Base-by-base conservation (phyloP, 73 alveolate genomes). In the Urostyla sp. region DNA sequence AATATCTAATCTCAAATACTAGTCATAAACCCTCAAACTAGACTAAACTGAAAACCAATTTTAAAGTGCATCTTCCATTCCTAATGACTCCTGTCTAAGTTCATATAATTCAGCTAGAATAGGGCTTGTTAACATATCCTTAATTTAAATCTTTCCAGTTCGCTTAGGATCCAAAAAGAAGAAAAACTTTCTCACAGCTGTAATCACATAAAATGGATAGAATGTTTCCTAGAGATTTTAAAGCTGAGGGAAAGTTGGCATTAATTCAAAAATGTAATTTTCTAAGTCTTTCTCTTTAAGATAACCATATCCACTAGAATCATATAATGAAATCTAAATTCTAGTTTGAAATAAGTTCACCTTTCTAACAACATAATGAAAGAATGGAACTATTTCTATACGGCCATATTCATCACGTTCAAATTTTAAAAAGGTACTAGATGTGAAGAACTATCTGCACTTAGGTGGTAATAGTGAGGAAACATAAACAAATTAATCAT, bases 111-210 rank as follows among this genome's bases (percentile, higher is more conserved):
- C 99, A 52, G 99, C 98, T 38, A 95, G 77, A 37, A 95, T 95
- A 16, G 98, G 97, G 11, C 98, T 91, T 40, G 98, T 95, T 8
- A 95, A 92, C 95, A 95, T 93, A 76, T 96, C 99, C 51, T 96
- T 96, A 21, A 96, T 95, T 23, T 84, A 74, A 37, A 97, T 96
- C 52, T 94, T 94, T 16, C 99, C 99, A 27, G 99, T 97, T 37
- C 97, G 49, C 60, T 91, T 90, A 27, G 97, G 95, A 63, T 91
- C 97, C 88, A 97, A 75, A 89, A 94, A 97, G 91, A 97, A 97
- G 87, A 97, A 97, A 92, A 97, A 97, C 74, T 97, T 97, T 54
- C 99, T 89, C 55, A 95, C 99, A 5, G 99, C 99, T 21, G 99
- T 96, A 85, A 96, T 94, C 37, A 96, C 99, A 72, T 96, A 96